Conservation (phyloP, 1,284 basidiomycete genomes). For the Trichosporon inkin region DNA sequence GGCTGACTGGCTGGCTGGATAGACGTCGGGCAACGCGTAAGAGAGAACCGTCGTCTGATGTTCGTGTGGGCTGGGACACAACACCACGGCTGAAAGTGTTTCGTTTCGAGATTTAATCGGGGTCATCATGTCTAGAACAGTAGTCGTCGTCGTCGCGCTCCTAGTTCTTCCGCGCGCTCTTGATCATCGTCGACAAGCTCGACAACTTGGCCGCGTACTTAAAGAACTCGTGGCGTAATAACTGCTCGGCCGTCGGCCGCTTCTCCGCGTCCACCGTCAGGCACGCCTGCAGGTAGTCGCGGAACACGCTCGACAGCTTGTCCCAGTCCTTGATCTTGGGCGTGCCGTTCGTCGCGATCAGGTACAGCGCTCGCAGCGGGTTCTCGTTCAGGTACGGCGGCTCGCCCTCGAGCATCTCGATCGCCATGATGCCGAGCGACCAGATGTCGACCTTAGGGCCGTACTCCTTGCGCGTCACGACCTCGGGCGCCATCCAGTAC, state of each 20-base stretch:
- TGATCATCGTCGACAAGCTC: slow-evolving; percentile 85
- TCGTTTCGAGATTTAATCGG: neutral
- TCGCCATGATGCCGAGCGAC: slow-evolving; percentile 98
- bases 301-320: slow-evolving; percentile 78
- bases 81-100: neutral
- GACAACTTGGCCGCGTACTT: slow-evolving; percentile 76
- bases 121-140: neutral
- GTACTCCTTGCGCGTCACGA: slow-evolving; percentile 97
- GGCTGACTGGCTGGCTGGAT: no score
- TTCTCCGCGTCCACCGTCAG: slow-evolving; percentile 93
- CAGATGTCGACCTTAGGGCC: slow-evolving; percentile 99
- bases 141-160: no score
- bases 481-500: slow-evolving; percentile 99
- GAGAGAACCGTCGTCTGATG: no score
- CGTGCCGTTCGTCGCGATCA: slow-evolving; percentile 98
- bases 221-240: slow-evolving; percentile 88
- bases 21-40: no score
- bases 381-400: slow-evolving; percentile 97
- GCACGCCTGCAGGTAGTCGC: slow-evolving; percentile 83
- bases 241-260: slow-evolving; percentile 77
- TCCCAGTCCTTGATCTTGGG: slow-evolving; percentile 95
- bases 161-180: slow-evolving; percentile 69
- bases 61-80: no score
- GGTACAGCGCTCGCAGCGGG: slow-evolving; percentile 87
- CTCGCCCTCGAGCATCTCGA: slow-evolving; percentile 99